These are phyloP conservation scores for Mercurialis annua DNA, from an alignment of 345 rosid species.

Conservation along the genomic window DNA sequence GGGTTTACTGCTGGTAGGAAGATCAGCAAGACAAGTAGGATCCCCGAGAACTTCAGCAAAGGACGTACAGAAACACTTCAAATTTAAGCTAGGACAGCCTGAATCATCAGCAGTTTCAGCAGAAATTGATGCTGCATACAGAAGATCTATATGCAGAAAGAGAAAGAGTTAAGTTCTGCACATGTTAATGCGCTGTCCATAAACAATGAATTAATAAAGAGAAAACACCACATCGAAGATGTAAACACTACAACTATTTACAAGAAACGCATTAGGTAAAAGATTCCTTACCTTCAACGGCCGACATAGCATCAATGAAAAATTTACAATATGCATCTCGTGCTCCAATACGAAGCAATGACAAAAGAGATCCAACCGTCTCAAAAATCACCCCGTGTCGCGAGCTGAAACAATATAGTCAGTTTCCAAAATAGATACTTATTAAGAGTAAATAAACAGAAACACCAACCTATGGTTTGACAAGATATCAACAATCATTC, in stretches of 20 bases:
- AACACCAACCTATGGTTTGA: background rate
- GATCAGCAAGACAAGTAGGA: conserved; percentile 54
- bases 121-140: conserved; percentile 42
- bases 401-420: conserved; percentile 41
- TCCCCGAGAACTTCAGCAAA: conserved; percentile 52
- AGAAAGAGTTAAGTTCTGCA: conserved; percentile 15
- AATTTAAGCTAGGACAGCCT: conserved; percentile 31
- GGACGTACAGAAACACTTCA: conserved; percentile 63
- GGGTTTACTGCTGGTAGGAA: conserved; percentile 60
- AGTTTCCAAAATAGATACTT: background rate
- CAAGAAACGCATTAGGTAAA: background rate
- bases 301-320: conserved; percentile 65
- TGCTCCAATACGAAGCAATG: conserved; percentile 77
- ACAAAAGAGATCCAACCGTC: conserved; percentile 73
- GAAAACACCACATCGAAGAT: background rate
- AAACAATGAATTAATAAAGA: conserved; percentile 1
- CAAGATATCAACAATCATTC: background rate
- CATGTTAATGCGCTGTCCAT: background rate
- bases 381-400: conserved; percentile 77
- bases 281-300: conserved; percentile 58
- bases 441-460: background rate
- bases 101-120: conserved; percentile 26
- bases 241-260: background rate
- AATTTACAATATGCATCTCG: conserved; percentile 70
- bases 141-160: conserved; percentile 50